Conservation (phyloP, 441 rosid genomes). For the Arabidopsis hybrid region DNA sequence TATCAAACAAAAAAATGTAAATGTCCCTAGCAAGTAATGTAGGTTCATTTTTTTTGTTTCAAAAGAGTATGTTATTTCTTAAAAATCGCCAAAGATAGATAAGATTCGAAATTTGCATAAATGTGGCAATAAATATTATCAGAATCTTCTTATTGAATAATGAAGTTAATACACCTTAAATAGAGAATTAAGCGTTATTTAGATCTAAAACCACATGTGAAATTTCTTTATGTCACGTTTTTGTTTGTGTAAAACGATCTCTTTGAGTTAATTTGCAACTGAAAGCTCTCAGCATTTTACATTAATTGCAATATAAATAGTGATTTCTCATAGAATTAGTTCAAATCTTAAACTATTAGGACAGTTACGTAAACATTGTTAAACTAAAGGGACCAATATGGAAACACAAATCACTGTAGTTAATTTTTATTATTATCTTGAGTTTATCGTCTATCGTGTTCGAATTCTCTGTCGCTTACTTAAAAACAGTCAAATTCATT, state of each 20-base stretch:
- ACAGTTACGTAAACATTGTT: background rate
- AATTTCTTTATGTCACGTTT: background rate
- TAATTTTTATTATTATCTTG: background rate
- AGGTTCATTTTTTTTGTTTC: too few relatives aligned
- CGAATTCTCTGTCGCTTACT: slow-evolving; percentile 37
- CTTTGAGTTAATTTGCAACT: background rate
- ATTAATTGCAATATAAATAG: too few relatives aligned
- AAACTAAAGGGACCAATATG: background rate
- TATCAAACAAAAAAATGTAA: background rate
- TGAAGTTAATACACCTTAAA: too few relatives aligned
- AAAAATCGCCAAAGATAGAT: too few relatives aligned
- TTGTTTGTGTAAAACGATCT: background rate
- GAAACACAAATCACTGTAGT: slow-evolving; percentile 8
- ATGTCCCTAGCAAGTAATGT: too few relatives aligned
- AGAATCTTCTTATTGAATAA: slow-evolving; percentile 2
- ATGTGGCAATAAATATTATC: background rate
- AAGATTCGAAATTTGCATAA: background rate
- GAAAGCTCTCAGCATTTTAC: too few relatives aligned
- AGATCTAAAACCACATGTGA: background rate
- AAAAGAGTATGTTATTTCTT: too few relatives aligned
- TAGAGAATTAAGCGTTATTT: too few relatives aligned
- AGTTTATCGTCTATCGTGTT: slow-evolving; percentile 23
- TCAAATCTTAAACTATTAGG: background rate
- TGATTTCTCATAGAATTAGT: too few relatives aligned
- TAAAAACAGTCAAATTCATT: slow-evolving; percentile 41